A percentile compares a stretch with the other conserved stretches of the same genome.
phyloP scores from a whole-genome alignment of 2,329 filamentous ascomycete species.

The Ustilaginoidea virens region DNA sequence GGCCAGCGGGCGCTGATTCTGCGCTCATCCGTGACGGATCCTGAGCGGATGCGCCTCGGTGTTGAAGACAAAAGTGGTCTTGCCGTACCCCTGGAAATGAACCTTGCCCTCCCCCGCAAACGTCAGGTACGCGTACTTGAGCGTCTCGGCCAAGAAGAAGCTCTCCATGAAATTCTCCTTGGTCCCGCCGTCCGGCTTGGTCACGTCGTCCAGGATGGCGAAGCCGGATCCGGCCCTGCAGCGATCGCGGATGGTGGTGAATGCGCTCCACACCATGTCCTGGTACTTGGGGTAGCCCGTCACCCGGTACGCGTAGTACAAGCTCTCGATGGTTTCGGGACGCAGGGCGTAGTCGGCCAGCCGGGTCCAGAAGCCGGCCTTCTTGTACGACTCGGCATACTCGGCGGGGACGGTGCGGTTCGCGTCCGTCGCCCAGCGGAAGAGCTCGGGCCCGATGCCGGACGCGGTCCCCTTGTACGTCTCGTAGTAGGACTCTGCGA shows the following conservation, averaged over 20 bases:
- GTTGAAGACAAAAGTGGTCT: conserved; percentile 33
- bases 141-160: conserved; percentile 74
- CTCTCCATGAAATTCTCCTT: conserved; percentile 64
- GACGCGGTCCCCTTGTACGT: conserved; percentile 59
- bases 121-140: conserved; percentile 73
- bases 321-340: conserved; percentile 70
- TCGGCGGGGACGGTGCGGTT: conserved; percentile 29
- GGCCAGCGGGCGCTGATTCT: too few species aligned
- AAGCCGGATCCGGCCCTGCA: conserved; percentile 52
- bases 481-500: conserved; percentile 57
- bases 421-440: conserved; percentile 37
- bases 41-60: conserved; percentile 32
- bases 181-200: conserved; percentile 40
- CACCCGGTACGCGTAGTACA: conserved; percentile 74
- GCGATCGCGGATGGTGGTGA: conserved; percentile 49
- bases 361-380: conserved; percentile 14
- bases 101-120: conserved; percentile 41
- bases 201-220: conserved; percentile 51
- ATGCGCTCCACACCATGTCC: conserved; percentile 73
- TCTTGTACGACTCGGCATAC: conserved; percentile 56
- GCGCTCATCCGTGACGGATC: conserved; percentile 5
- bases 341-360: conserved; percentile 46
- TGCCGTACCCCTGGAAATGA: conserved; percentile 32
- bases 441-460: conserved; percentile 61
- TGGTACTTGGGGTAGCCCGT: conserved; percentile 64